Evolutionary conservation across 2,329 filamentous ascomycete species (phyloP).

Genomic region (Tympanopsis confertula): DNA sequence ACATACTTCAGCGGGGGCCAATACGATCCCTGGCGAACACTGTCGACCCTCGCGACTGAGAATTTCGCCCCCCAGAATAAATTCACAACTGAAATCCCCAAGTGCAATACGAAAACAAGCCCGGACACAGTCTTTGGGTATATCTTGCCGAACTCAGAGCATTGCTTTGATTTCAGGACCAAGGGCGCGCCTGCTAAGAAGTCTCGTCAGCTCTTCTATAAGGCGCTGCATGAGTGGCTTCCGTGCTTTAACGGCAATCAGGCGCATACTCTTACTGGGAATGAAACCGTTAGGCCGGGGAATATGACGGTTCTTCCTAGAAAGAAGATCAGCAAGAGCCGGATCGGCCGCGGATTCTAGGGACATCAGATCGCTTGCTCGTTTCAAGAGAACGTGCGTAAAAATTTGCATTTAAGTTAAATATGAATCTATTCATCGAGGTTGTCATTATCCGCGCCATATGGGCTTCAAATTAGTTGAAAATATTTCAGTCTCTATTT

Average conservation of each 20-base stretch:
- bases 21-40: constrained; percentile 37
- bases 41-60: constrained; percentile 28
- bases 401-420: too few species aligned
- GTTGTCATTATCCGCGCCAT: too few species aligned
- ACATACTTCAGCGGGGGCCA: constrained; percentile 35
- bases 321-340: too few species aligned
- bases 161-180: constrained; percentile 34
- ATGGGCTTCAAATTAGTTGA: too few species aligned
- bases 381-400: too few species aligned
- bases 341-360: too few species aligned
- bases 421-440: too few species aligned
- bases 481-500: too few species aligned
- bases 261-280: too few species aligned
- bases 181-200: background rate
- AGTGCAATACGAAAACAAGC: constrained; percentile 23
- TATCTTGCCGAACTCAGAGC: constrained; percentile 28
- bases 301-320: too few species aligned
- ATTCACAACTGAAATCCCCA: constrained; percentile 25
- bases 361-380: too few species aligned
- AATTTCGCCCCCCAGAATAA: constrained; percentile 21
- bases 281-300: too few species aligned
- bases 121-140: constrained; percentile 32
- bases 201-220: constrained; percentile 1
- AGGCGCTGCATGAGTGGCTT: constrained; percentile 4
- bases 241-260: constrained; percentile 3